These are phyloP conservation scores for Sclerotinia subarctica DNA, from an alignment of 2,329 filamentous ascomycete species.

Conservation along the genomic window DNA sequence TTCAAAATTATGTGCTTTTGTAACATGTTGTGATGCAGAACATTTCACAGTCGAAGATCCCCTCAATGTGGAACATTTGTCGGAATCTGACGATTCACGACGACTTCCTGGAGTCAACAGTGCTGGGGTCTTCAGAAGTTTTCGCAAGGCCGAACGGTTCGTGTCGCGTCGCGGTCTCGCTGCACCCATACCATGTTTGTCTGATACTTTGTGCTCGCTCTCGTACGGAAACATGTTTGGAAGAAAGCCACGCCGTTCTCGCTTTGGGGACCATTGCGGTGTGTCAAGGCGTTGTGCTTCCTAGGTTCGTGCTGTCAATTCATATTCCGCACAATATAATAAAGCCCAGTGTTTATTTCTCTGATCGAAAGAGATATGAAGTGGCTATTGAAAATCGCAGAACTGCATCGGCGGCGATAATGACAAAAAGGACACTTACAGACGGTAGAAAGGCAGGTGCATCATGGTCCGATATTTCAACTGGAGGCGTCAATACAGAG, in stretches of 20 bases:
- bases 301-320: slow-evolving; percentile 22
- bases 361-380: neutral
- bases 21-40: neutral
- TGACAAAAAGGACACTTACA: slow-evolving; percentile 27
- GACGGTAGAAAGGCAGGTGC: slow-evolving; percentile 35
- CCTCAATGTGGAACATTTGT: neutral
- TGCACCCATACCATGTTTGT: neutral
- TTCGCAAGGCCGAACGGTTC: neutral
- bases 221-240: slow-evolving; percentile 12
- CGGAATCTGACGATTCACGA: slow-evolving; percentile 4
- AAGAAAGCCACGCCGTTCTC: slow-evolving; percentile 30
- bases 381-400: neutral
- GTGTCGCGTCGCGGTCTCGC: neutral
- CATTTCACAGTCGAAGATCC: neutral
- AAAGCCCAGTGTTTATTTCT: neutral
- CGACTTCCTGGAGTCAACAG: neutral
- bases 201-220: neutral
- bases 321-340: neutral
- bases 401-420: no score
- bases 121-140: slow-evolving; percentile 4
- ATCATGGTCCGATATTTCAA: slow-evolving; percentile 32
- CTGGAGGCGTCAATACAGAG: slow-evolving; percentile 20
- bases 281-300: slow-evolving; percentile 38
- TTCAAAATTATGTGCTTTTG: slow-evolving; percentile 34
- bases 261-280: slow-evolving; percentile 31